phyloP scores from a whole-genome alignment of 2,329 filamentous ascomycete genomes.

The Periconia macrospinosa region DNA sequence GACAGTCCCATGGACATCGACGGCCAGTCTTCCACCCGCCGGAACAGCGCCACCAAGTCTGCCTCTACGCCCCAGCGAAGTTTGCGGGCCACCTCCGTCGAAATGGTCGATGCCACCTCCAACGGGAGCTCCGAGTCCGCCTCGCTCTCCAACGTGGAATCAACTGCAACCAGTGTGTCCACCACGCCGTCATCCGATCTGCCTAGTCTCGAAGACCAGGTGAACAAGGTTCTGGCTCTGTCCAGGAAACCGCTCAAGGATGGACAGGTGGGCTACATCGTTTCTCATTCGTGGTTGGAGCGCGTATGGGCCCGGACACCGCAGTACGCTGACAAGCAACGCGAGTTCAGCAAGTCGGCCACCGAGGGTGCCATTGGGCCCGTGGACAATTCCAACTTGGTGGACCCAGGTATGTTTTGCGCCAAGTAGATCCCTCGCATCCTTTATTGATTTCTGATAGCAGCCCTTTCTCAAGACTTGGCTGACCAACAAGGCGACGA shows the following conservation, averaged over 20 bases:
- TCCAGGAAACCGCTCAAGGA: conserved; percentile 62
- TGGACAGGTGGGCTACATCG: conserved; percentile 73
- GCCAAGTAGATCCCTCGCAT: neutral
- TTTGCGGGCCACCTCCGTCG: conserved; percentile 45
- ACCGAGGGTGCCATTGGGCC: conserved; percentile 70
- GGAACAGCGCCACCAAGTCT: conserved; percentile 30
- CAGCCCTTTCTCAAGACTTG: conserved; percentile 23
- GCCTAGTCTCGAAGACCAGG: conserved; percentile 64
- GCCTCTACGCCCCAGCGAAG: conserved; percentile 24
- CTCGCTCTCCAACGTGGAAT: conserved; percentile 26
- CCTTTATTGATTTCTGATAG: neutral
- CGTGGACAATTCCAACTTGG: conserved; percentile 83
- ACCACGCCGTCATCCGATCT: conserved; percentile 19
- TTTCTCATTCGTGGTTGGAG: conserved; percentile 79
- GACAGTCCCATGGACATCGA: conserved; percentile 43
- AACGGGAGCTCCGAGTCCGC: conserved; percentile 28
- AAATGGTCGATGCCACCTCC: conserved; percentile 45
- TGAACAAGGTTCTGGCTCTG: conserved; percentile 69
- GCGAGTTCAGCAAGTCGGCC: conserved; percentile 61
- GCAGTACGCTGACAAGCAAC: conserved; percentile 42
- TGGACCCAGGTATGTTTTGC: conserved; percentile 24
- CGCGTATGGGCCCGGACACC: conserved; percentile 39
- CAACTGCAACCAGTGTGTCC: conserved; percentile 27
- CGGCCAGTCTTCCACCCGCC: conserved; percentile 15
- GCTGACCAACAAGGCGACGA: conserved; percentile 45